phyloP scores from a whole-genome alignment of 768 basidiomycete species.

The Pleurotus salmoneostramineus region DNA sequence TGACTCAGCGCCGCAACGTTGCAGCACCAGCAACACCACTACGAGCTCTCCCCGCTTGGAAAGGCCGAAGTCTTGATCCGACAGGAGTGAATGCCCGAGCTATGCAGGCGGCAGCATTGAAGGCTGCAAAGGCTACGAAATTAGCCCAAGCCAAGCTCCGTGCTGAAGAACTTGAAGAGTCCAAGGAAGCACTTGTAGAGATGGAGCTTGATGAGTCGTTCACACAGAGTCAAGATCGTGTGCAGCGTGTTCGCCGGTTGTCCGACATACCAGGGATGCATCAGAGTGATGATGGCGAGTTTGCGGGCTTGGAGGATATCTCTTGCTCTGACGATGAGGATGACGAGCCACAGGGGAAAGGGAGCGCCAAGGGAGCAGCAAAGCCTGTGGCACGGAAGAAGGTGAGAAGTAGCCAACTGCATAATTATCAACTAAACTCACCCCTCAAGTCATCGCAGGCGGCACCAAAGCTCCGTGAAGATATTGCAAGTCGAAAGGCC shows the following conservation, averaged over 20 bases:
- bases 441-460: too few relatives aligned
- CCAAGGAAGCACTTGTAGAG: neutral
- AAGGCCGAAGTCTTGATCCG: neutral
- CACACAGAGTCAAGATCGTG: neutral
- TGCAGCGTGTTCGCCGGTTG: neutral
- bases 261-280: neutral
- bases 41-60: neutral
- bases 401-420: too few relatives aligned
- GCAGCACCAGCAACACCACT: neutral
- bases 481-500: neutral
- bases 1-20: neutral
- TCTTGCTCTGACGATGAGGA: neutral
- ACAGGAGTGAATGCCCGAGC: neutral
- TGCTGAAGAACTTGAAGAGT: neutral
- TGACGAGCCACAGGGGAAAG: neutral
- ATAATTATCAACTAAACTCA: too few relatives aligned
- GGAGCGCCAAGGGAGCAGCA: neutral
- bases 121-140: neutral
- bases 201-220: neutral
- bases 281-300: neutral
- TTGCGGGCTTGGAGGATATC: neutral
- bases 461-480: neutral
- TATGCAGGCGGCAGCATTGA: neutral
- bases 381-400: neutral
- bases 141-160: neutral